phyloP scores from a whole-genome alignment of 1,139 yeast species.

The Kodamaea sp. region DNA sequence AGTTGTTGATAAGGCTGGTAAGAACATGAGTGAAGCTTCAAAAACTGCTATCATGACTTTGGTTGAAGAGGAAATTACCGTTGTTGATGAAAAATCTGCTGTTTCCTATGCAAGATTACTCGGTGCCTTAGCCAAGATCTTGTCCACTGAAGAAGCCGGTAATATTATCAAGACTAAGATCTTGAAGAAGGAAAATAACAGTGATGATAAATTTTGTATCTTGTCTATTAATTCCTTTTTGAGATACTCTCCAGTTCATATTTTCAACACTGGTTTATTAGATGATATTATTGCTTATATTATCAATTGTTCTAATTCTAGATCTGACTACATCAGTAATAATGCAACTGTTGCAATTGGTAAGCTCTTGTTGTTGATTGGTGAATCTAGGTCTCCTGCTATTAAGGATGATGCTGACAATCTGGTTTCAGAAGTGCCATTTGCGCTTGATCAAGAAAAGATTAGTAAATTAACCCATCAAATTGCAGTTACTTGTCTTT shows the following conservation, averaged over 20 bases:
- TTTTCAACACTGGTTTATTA: slow-evolving; percentile 49
- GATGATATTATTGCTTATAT: slow-evolving; percentile 48
- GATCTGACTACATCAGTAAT: slow-evolving; percentile 61
- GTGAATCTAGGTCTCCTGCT: slow-evolving; percentile 33
- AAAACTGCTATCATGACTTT: slow-evolving; percentile 67
- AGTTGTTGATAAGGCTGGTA: slow-evolving; percentile 78
- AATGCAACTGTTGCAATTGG: slow-evolving; percentile 83
- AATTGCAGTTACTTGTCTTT: slow-evolving; percentile 46
- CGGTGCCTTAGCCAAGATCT: slow-evolving; percentile 70
- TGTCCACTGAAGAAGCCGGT: slow-evolving; percentile 62
- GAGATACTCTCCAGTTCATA: slow-evolving; percentile 66
- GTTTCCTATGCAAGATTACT: slow-evolving; percentile 75
- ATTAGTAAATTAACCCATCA: slow-evolving; percentile 39
- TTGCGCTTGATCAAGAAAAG: slow-evolving; percentile 37
- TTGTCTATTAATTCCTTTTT: slow-evolving; percentile 77
- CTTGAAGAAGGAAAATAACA: slow-evolving; percentile 31
- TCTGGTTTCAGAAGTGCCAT: slow-evolving; percentile 16
- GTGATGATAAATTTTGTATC: slow-evolving; percentile 52
- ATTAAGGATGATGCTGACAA: slow-evolving; percentile 9
- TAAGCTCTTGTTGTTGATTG: slow-evolving; percentile 59
- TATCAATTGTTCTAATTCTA: slow-evolving; percentile 42
- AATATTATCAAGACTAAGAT: slow-evolving; percentile 60
- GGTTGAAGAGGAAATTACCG: slow-evolving; percentile 65
- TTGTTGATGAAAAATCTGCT: slow-evolving; percentile 55
- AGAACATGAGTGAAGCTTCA: slow-evolving; percentile 69